These are phyloP conservation scores for Bryum argenteum DNA, from an alignment of 225 moss, liverwort and hornwort genomes.

Conservation along the genomic window DNA sequence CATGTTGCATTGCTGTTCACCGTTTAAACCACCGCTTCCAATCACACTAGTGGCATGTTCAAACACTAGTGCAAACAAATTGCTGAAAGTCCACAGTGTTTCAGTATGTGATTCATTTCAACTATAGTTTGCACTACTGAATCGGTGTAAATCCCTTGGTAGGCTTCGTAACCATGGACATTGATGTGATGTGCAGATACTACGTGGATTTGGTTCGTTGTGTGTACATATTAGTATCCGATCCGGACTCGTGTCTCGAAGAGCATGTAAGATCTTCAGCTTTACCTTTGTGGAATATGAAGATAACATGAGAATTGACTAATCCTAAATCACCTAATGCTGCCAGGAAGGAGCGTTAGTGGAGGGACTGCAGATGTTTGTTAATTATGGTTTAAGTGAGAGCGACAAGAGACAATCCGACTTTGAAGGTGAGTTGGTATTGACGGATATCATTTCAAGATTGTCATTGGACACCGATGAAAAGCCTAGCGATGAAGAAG, in stretches of 20 bases:
- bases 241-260: slow-evolving; percentile 43
- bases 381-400: slow-evolving; percentile 53
- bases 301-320: not conserved
- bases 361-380: slow-evolving; percentile 54
- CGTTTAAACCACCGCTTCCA: too few species aligned
- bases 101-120: too few species aligned
- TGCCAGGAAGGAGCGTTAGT: slow-evolving; percentile 56
- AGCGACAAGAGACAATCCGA: not conserved
- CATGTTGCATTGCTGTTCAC: too few species aligned
- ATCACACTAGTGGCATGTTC: too few species aligned
- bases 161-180: not conserved
- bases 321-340: not conserved
- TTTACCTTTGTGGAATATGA: too few species aligned
- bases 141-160: too few species aligned
- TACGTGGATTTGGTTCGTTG: slow-evolving; percentile 61
- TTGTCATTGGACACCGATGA: slow-evolving; percentile 37
- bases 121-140: too few species aligned
- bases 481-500: slow-evolving; percentile 36
- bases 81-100: too few species aligned
- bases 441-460: not conserved
- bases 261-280: slow-evolving; percentile 50
- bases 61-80: too few species aligned
- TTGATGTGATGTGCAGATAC: slow-evolving; percentile 18
- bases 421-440: not conserved
- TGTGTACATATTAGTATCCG: slow-evolving; percentile 55